Percentiles rank a stretch among this genome's conserved stretches.
Conservation (phyloP, 805 yeast species). For the Schwanniomyces polymorphus region DNA sequence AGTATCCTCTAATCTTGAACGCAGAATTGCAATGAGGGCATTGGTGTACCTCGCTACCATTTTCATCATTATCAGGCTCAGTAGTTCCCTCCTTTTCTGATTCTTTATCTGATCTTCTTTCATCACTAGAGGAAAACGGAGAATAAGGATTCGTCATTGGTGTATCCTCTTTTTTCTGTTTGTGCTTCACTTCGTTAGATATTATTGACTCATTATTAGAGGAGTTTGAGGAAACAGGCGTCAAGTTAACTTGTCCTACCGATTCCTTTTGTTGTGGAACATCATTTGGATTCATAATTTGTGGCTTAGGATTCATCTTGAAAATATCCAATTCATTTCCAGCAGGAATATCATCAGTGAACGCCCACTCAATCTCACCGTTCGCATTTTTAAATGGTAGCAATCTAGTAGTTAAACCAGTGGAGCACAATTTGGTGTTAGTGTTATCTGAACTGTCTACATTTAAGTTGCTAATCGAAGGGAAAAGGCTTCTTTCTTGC, state of each 20-base stretch:
- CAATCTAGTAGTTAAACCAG: conserved; percentile 47
- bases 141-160: conserved; percentile 33
- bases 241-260: conserved; percentile 15
- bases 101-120: conserved; percentile 7
- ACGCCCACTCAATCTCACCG: conserved; percentile 60
- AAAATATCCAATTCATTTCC: conserved; percentile 29
- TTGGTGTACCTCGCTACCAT: conserved; percentile 26
- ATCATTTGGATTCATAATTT: not conserved
- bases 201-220: conserved; percentile 33
- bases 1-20: conserved; percentile 53
- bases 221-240: conserved; percentile 40
- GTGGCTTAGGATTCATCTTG: conserved; percentile 10
- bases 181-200: conserved; percentile 15
- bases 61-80: conserved; percentile 12
- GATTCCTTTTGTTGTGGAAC: not conserved
- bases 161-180: conserved; percentile 18
- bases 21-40: conserved; percentile 51
- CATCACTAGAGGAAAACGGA: conserved; percentile 19
- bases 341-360: conserved; percentile 41
- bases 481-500: conserved; percentile 6
- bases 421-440: conserved; percentile 44
- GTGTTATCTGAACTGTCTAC: conserved; percentile 4
- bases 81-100: conserved; percentile 10
- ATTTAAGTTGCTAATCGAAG: conserved; percentile 7
- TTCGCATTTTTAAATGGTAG: conserved; percentile 51